These are phyloP conservation scores for Pichia sp. DNA, from an alignment of 1,139 yeast species.

Conservation along the genomic window DNA sequence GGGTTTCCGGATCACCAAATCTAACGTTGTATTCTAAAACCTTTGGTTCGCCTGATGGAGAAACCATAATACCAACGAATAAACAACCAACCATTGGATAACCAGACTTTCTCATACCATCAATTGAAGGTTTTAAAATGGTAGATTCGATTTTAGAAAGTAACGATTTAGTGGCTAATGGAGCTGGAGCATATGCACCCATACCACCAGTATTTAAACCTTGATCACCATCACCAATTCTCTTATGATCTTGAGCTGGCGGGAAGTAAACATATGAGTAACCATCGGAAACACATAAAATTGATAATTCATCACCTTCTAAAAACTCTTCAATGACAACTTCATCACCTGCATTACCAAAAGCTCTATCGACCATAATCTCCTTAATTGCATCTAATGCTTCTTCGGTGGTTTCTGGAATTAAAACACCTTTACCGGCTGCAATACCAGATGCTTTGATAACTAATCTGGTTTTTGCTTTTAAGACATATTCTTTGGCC, in stretches of 20 bases:
- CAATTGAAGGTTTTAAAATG: constrained; percentile 84
- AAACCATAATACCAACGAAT: constrained; percentile 94
- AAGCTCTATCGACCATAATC: constrained; percentile 84
- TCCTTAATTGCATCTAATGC: constrained; percentile 79
- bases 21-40: constrained; percentile 95
- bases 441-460: constrained; percentile 98
- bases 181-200: constrained; percentile 99
- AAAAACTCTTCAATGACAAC: constrained; percentile 94
- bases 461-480: constrained; percentile 71
- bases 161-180: constrained; percentile 70
- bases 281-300: constrained; percentile 90
- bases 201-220: constrained; percentile 99
- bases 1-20: constrained; percentile 99
- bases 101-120: constrained; percentile 95
- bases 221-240: constrained; percentile 86
- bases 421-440: constrained; percentile 96
- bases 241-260: constrained; percentile 97
- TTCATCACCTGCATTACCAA: constrained; percentile 93
- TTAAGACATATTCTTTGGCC: constrained; percentile 64
- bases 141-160: constrained; percentile 61
- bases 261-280: constrained; percentile 88
- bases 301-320: constrained; percentile 95
- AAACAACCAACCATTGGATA: constrained; percentile 93
- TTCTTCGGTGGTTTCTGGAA: constrained; percentile 79
- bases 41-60: constrained; percentile 74